Conservation (phyloP, 2,329 filamentous ascomycete genomes). For the Peltaster fructicola region DNA sequence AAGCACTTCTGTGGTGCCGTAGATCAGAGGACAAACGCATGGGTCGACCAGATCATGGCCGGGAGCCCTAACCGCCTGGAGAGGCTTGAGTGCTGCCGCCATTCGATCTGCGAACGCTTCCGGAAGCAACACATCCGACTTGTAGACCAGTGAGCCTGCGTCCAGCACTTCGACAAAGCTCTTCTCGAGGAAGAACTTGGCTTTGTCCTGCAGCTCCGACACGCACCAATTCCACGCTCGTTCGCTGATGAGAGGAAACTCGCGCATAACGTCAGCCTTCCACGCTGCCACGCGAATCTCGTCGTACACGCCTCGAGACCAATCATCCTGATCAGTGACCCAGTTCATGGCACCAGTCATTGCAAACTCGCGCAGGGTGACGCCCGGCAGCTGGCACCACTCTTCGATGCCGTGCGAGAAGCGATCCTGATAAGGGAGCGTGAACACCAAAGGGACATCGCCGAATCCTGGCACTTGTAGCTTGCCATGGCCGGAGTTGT, state of each 20-base stretch:
- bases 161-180: slow-evolving; percentile 28
- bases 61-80: too few species aligned
- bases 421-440: slow-evolving; percentile 1
- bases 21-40: slow-evolving; percentile 10
- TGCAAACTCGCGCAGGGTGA: slow-evolving; percentile 4
- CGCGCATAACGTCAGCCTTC: too few species aligned
- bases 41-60: slow-evolving; percentile 8
- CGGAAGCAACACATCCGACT: slow-evolving; percentile 32
- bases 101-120: slow-evolving; percentile 19
- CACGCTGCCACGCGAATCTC: too few species aligned
- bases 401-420: background rate
- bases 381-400: slow-evolving; percentile 1
- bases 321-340: slow-evolving; percentile 8
- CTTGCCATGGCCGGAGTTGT: slow-evolving; percentile 1
- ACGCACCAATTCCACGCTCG: slow-evolving; percentile 15
- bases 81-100: too few species aligned
- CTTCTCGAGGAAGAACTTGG: slow-evolving; percentile 22
- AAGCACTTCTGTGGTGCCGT: slow-evolving; percentile 9
- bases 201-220: slow-evolving; percentile 34
- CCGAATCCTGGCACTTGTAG: slow-evolving; percentile 1
- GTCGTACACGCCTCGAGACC: slow-evolving; percentile 9
- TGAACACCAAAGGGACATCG: background rate
- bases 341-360: slow-evolving; percentile 6
- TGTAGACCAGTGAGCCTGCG: slow-evolving; percentile 25
- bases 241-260: slow-evolving; percentile 6